Evolutionary conservation across 2,329 filamentous ascomycete species (phyloP).

Genomic region (Diaporthe citriasiana): DNA sequence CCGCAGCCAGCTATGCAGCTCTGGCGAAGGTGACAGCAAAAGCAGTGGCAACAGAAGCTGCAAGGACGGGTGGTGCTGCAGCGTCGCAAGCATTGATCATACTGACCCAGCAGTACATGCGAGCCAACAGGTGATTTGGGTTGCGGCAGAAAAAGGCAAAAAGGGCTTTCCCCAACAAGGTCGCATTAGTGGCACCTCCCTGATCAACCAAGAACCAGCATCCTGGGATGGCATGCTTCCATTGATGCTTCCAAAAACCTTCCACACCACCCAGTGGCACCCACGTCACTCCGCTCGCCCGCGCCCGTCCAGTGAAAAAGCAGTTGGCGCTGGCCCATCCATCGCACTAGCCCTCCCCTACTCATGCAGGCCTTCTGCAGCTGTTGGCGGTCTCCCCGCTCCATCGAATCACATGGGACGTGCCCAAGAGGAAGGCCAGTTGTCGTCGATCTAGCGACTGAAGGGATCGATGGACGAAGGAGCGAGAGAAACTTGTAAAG

Average conservation of each 20-base stretch:
- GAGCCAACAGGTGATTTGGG: background rate
- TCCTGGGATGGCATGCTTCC: slow-evolving; percentile 30
- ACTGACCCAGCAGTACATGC: background rate
- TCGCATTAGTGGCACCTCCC: slow-evolving; percentile 20
- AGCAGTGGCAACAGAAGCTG: background rate
- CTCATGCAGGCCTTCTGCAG: slow-evolving; percentile 30
- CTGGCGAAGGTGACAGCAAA: background rate
- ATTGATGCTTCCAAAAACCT: slow-evolving; percentile 34
- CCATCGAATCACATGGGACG: background rate
- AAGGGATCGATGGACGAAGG: background rate
- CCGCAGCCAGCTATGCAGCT: background rate
- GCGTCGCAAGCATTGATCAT: background rate
- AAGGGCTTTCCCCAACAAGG: slow-evolving; percentile 8
- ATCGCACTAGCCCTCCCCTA: background rate
- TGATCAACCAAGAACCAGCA: slow-evolving; percentile 13
- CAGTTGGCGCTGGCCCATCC: background rate
- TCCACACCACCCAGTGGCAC: background rate
- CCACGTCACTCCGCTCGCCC: background rate
- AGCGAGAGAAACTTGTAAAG: background rate
- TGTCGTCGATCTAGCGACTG: background rate
- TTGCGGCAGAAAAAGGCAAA: background rate
- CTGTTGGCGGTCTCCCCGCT: slow-evolving; percentile 23
- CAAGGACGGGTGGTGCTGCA: background rate
- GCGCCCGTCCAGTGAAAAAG: background rate
- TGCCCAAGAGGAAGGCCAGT: background rate